phyloP scores from a whole-genome alignment of 768 basidiomycete species.

The Boletellus sp. region DNA sequence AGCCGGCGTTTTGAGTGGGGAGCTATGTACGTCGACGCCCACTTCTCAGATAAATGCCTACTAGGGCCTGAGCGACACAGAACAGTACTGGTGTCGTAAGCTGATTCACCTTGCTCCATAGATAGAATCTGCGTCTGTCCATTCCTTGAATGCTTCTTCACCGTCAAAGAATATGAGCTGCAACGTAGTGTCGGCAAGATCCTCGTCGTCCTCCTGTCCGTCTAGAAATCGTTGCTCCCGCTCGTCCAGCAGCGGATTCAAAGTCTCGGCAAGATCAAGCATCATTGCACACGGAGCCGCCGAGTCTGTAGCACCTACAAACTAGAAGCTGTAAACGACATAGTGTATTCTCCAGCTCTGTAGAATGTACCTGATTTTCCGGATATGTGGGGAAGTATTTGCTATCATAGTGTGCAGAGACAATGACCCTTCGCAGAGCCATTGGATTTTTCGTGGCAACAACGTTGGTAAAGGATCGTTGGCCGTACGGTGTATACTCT shows the following conservation, averaged over 20 bases:
- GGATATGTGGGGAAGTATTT: constrained; percentile 78
- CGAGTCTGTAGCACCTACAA: constrained; percentile 96
- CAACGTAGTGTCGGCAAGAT: constrained; percentile 77
- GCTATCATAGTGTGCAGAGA: constrained; percentile 94
- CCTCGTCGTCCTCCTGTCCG: constrained; percentile 65
- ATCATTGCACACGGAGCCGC: constrained; percentile 94
- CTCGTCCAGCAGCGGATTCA: constrained; percentile 68
- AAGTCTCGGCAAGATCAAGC: constrained; percentile 83
- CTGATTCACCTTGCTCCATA: constrained; percentile 82
- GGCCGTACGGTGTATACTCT: constrained; percentile 76
- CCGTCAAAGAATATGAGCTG: constrained; percentile 97
- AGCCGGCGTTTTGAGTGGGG: constrained; percentile 60
- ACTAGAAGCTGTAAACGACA: constrained; percentile 45
- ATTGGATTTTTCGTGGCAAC: constrained; percentile 93
- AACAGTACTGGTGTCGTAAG: background rate
- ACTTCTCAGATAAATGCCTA: constrained; percentile 86
- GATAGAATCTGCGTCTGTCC: constrained; percentile 87
- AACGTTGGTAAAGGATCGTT: constrained; percentile 79
- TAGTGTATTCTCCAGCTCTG: background rate
- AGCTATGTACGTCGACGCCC: constrained; percentile 66
- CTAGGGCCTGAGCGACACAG: background rate
- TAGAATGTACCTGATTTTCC: constrained; percentile 60
- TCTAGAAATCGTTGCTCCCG: constrained; percentile 53
- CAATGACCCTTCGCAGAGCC: constrained; percentile 73
- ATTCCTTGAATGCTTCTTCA: constrained; percentile 90